Conservation (phyloP, 768 basidiomycete genomes). For the Kwoniella sp. region DNA sequence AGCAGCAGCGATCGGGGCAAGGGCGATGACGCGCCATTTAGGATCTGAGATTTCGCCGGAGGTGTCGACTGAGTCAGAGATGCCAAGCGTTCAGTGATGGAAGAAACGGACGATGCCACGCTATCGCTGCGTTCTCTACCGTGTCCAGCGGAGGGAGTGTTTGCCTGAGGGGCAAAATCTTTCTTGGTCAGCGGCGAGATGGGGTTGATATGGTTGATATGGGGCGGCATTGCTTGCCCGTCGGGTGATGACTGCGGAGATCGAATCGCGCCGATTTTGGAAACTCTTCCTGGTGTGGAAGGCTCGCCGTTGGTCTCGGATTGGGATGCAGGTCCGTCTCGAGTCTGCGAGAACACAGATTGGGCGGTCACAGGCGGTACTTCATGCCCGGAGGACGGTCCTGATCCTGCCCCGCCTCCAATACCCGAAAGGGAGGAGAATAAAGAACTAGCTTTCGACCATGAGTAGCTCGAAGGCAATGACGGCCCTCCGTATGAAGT, state of each 20-base stretch:
- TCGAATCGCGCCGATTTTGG: not conserved
- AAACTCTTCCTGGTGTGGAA: not conserved
- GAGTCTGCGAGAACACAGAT: not conserved
- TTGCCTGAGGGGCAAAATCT: not conserved
- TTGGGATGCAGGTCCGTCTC: not conserved
- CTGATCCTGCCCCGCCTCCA: not conserved
- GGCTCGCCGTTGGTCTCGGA: not conserved
- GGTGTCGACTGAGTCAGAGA: constrained; percentile 11
- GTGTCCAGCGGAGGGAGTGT: not conserved
- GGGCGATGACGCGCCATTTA: not conserved
- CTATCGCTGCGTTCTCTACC: constrained; percentile 16
- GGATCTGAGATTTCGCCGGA: not conserved
- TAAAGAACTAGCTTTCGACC: constrained; percentile 12
- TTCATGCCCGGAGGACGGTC: not conserved
- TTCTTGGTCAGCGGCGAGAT: not conserved
- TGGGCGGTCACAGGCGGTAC: not conserved
- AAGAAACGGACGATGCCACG: constrained; percentile 8
- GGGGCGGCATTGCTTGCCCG: not conserved
- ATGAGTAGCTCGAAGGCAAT: constrained; percentile 1
- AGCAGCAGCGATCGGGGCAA: constrained; percentile 23
- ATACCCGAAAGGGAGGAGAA: constrained; percentile 5
- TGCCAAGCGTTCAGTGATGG: constrained; percentile 18
- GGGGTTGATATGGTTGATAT: not conserved
- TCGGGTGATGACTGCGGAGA: not conserved
- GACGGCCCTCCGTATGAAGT: not conserved